phyloP scores from a whole-genome alignment of 2,329 filamentous ascomycete species.

The Neurospora sp. region DNA sequence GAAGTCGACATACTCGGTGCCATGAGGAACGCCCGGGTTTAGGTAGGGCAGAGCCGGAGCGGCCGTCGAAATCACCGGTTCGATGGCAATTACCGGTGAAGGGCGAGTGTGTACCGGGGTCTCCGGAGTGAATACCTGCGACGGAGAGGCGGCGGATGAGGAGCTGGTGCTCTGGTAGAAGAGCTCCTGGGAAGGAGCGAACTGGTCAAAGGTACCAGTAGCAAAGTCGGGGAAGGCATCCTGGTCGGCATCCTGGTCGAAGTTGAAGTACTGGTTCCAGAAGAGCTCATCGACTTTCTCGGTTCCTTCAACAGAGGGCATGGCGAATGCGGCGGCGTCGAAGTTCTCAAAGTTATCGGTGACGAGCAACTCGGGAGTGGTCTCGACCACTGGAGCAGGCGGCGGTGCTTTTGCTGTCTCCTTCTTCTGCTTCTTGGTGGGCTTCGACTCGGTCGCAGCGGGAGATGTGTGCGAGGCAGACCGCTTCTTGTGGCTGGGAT shows the following conservation, averaged over 20 bases:
- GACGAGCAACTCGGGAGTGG: conserved; percentile 11
- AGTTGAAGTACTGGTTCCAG: conserved; percentile 33
- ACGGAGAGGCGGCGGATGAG: conserved; percentile 23
- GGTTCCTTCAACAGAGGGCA: conserved; percentile 2
- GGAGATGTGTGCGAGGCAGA: conserved; percentile 24
- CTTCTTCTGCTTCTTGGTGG: conserved; percentile 33
- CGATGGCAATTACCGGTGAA: conserved; percentile 9
- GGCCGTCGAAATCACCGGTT: conserved; percentile 7
- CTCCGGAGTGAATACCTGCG: conserved; percentile 22
- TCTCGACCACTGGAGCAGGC: conserved; percentile 2
- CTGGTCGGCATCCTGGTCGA: conserved; percentile 30
- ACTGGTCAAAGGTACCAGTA: conserved; percentile 35
- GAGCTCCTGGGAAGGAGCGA: conserved; percentile 32
- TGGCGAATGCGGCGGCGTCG: conserved; percentile 9
- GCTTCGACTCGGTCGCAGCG: conserved; percentile 22
- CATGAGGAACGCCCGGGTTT: conserved; percentile 23
- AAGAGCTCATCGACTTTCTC: conserved; percentile 14
- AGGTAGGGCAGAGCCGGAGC: conserved; percentile 31
- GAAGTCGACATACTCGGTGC: conserved; percentile 43
- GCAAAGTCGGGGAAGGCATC: conserved; percentile 19
- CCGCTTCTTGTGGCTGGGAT: conserved; percentile 47
- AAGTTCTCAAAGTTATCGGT: conserved; percentile 10
- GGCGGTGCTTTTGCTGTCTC: conserved; percentile 12
- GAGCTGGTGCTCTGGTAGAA: conserved; percentile 28
- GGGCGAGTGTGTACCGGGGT: conserved; percentile 8